phyloP scores from a whole-genome alignment of 768 basidiomycete genomes.

The Tricholoma saponaceum region DNA sequence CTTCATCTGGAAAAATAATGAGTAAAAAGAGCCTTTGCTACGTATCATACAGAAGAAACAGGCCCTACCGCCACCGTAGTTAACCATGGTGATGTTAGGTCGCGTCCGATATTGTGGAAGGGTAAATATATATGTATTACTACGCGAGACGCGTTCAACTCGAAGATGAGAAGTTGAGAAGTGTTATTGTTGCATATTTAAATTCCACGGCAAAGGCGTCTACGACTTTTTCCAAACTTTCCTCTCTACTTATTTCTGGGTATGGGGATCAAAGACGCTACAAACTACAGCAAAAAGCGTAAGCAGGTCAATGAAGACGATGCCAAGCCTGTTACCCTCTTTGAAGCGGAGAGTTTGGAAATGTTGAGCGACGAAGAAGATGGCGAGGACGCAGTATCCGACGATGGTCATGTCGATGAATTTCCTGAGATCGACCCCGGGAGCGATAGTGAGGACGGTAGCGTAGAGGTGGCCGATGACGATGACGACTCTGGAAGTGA shows the following conservation, averaged over 20 bases:
- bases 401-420: constrained; percentile 61
- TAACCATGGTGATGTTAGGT: constrained; percentile 53
- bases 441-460: constrained; percentile 49
- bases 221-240: neutral
- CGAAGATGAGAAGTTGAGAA: neutral
- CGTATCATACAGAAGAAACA: neutral
- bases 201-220: neutral
- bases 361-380: constrained; percentile 75
- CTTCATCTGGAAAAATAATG: constrained; percentile 67
- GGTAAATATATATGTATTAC: neutral
- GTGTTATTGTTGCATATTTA: constrained; percentile 15
- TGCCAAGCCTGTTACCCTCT: constrained; percentile 25
- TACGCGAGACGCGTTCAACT: neutral
- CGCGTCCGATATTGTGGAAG: constrained; percentile 14
- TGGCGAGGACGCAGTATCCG: constrained; percentile 39
- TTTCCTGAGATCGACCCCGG: constrained; percentile 66
- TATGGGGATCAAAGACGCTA: constrained; percentile 24
- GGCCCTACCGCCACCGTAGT: constrained; percentile 78
- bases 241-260: constrained; percentile 22
- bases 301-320: constrained; percentile 47
- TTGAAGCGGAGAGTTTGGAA: constrained; percentile 49
- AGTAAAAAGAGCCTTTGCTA: neutral
- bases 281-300: constrained; percentile 49
- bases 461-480: constrained; percentile 27
- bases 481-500: constrained; percentile 21